Evolutionary conservation across 345 rosid genomes (phyloP), one percentile per base, ranked within the genome.

Genomic region (Anastatica hierochuntica): DNA sequence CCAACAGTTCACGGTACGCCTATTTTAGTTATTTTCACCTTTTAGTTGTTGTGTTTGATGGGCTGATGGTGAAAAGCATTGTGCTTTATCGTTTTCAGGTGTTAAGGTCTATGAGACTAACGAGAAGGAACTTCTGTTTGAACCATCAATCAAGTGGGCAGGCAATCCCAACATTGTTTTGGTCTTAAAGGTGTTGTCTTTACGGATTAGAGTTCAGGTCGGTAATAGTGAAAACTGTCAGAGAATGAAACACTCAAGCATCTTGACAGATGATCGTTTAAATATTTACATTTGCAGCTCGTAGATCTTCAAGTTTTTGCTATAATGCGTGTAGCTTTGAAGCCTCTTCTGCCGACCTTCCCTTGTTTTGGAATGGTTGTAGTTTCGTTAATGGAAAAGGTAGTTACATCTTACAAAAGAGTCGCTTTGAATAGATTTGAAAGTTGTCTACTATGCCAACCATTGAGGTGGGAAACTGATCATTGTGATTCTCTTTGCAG

Each of bases 141-240:
- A 82, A 77, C 87, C 90, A 15, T 85, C 78, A 59, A 58, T 78
- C 12, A 82, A 72, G 53, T 85, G 85, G 87, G 90, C 90, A 33
- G 90, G 95, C 60, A 85, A 85, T 66, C 83, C 95, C 53, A 76
- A 78, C 59, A 80, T 85, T 20, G 68, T 75, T 62, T 27, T 82
- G 74, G 81, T 73, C 73, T 9, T 82, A 48, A 82, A 82, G 56
- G 27, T 78, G 10, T 16, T 76, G 68, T 75, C 80, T 56, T 50
- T 79, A 6, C 65, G 5, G 27, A 49, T 85, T 42, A 72, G 62
- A 71, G 66, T 82, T 73, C 87, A 85, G 87, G 90, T 80, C 43
- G 60, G 80, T 72, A 21, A 55, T 41, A 23, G 14, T 16, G 3
- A 23, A 40, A 33, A 15, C 43, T 29, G 34, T 6, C 5, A 24